Evolutionary conservation across 768 basidiomycete genomes (phyloP).

Genomic region (Kwoniella shandongensis): DNA sequence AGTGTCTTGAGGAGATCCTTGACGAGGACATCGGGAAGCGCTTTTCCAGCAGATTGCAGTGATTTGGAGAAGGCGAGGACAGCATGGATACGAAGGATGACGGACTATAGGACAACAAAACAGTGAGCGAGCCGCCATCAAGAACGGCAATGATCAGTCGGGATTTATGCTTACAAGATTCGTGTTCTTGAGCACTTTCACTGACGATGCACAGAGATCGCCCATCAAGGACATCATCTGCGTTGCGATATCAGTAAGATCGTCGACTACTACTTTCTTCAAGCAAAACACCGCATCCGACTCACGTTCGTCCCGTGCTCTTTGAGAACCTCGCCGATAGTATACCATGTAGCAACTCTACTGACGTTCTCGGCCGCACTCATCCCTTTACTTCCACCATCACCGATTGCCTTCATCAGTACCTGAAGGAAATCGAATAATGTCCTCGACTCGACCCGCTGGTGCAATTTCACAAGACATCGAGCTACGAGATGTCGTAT

Average conservation of each 20-base stretch:
- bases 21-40: constrained; percentile 71
- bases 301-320: constrained; percentile 78
- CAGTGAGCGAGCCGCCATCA: background rate
- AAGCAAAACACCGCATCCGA: no score
- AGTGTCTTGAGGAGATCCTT: constrained; percentile 85
- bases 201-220: constrained; percentile 68
- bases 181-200: constrained; percentile 67
- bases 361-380: constrained; percentile 36
- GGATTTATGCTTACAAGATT: constrained; percentile 62
- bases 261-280: no score
- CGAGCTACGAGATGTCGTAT: constrained; percentile 74
- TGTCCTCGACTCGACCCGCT: constrained; percentile 74
- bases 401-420: constrained; percentile 71
- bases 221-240: constrained; percentile 95
- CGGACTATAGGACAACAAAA: constrained; percentile 58
- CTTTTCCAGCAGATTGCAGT: constrained; percentile 74
- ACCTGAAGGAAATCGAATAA: constrained; percentile 82
- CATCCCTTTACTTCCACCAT: constrained; percentile 61
- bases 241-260: no score
- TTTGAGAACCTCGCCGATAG: constrained; percentile 85
- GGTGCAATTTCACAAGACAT: constrained; percentile 73
- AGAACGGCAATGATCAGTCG: background rate
- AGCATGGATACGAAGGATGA: constrained; percentile 79
- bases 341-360: constrained; percentile 68
- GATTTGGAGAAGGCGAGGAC: constrained; percentile 75